Base-by-base conservation (phyloP, 2,329 filamentous ascomycete genomes). In the Trichoderma hamatum region DNA sequence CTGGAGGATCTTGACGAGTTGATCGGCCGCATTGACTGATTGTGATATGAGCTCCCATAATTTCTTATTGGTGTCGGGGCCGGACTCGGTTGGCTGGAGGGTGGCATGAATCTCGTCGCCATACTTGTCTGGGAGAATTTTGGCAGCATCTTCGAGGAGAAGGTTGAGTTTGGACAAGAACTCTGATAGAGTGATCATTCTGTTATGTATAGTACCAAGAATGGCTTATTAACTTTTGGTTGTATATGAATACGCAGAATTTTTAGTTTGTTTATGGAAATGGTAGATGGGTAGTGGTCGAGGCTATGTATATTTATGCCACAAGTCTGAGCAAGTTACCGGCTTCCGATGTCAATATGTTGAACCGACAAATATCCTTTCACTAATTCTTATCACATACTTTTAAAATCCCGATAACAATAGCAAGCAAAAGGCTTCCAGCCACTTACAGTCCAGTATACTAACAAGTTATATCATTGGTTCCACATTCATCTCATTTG, bases 11-110 rank as follows among this genome's bases (percentile, higher is more conserved):
- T 54, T 36, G 13, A 69, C 51, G 1, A 69, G 32, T n/a, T 24
- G 43, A 39, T 69, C 67, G 19, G 67, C 67, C 61, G 66, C 32
- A 30, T 69, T 56, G 14, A 69, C 54, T 1, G 61, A 54, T 24
- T 66, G 61, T 5, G 67, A 52, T 6, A 64, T n/a, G 36, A 69
- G 67, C 21, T 54, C 36, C 52, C 67, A 66, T 1, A 49, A n/a
- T 14, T 46, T 36, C 34, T 62, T 49, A 19, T 62, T 49, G 5
- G 60, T 54, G 9, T 65, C 61, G 5, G 52, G 67, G 14, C 66
- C 54, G 3, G 61, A 59, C 16, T 66, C 61, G 1, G 61, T 30
- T 1, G 36, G 9, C 36, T 39, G 43, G 26, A 69, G 54, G 10
- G 67, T 36, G 13, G 4, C 10, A 30, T 59, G 32, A 19, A 61